phyloP scores from a whole-genome alignment of 345 rosid species.

The Eucalyptus cloeziana region DNA sequence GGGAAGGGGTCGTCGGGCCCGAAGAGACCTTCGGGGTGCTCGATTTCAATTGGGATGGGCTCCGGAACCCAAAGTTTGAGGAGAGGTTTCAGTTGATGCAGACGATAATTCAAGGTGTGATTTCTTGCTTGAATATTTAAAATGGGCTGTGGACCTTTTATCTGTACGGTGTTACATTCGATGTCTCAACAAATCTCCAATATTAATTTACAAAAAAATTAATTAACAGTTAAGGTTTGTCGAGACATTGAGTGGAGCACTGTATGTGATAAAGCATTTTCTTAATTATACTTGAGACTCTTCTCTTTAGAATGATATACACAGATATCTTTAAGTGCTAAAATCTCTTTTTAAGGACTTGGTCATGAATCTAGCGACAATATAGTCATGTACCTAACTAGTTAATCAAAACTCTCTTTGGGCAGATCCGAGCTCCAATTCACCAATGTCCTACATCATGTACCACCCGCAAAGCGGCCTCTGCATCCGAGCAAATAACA shows the following conservation, averaged over 20 bases:
- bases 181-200: background rate
- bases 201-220: background rate
- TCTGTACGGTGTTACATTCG: rapidly evolving
- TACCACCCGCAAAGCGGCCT: conserved; percentile 26
- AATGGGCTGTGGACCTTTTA: background rate
- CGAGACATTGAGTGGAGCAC: background rate
- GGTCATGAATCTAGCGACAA: background rate
- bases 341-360: background rate
- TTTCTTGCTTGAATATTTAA: background rate
- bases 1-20: conserved; percentile 3
- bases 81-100: conserved; percentile 2
- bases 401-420: background rate
- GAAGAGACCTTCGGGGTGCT: conserved; percentile 21
- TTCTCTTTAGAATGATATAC: too few relatives aligned
- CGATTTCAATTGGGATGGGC: conserved; percentile 9
- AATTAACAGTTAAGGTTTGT: background rate
- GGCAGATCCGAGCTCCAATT: conserved; percentile 21
- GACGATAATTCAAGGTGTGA: background rate
- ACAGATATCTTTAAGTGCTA: too few relatives aligned
- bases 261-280: background rate
- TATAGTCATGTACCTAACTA: background rate
- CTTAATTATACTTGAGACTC: background rate
- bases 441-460: conserved; percentile 1
- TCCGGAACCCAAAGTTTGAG: conserved; percentile 8
- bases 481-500: background rate